phyloP scores from a whole-genome alignment of 2,329 filamentous ascomycete species.

The Fusarium domesticum region DNA sequence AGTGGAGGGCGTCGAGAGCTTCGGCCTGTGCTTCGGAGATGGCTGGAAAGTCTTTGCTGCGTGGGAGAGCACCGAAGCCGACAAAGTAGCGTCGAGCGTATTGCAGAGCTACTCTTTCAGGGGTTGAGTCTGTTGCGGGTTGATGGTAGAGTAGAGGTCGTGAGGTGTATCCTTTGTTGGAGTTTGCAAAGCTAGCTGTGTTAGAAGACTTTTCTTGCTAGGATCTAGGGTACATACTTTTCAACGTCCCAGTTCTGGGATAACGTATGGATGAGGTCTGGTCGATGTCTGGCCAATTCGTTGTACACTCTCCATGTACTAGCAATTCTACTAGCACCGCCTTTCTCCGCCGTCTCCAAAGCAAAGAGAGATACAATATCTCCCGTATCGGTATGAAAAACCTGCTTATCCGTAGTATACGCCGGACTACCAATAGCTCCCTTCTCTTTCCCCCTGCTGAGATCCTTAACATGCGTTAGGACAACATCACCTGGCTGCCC shows the following conservation, averaged over 20 bases:
- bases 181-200: constrained; percentile 3
- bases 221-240: constrained; percentile 30
- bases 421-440: constrained; percentile 50
- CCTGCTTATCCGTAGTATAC: constrained; percentile 58
- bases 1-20: constrained; percentile 49
- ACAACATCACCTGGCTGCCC: constrained; percentile 51
- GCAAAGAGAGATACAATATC: constrained; percentile 58
- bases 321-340: constrained; percentile 55
- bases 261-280: constrained; percentile 56
- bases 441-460: constrained; percentile 39
- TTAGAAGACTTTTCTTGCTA: not conserved
- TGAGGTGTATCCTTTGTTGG: constrained; percentile 6
- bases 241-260: constrained; percentile 46
- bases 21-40: constrained; percentile 51
- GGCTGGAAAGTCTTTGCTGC: constrained; percentile 53
- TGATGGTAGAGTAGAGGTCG: constrained; percentile 14
- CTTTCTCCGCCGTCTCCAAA: constrained; percentile 47
- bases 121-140: not conserved
- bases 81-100: constrained; percentile 21
- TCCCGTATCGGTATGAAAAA: constrained; percentile 59
- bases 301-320: constrained; percentile 61
- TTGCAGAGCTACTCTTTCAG: constrained; percentile 8
- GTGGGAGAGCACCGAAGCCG: constrained; percentile 34
- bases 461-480: constrained; percentile 52
- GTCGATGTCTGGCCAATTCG: constrained; percentile 53